Base-by-base conservation (phyloP, 495 filamentous ascomycete genomes). In the Clavariopsis aquatica region DNA sequence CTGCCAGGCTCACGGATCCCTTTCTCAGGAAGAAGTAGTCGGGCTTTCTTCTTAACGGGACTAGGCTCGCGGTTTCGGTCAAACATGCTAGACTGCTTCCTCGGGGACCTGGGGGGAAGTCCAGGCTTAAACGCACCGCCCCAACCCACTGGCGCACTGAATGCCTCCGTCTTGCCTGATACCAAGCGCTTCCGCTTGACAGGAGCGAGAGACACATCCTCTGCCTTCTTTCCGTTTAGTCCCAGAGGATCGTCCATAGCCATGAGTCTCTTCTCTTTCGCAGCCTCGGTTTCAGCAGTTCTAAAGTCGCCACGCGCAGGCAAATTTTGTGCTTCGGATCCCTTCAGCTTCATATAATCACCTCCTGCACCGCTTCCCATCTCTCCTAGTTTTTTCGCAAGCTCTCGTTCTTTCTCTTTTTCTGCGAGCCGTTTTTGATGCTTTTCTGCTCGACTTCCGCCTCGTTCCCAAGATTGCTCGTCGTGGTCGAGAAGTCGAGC, bases 321-420 rank as follows among this genome's bases (percentile, higher is more conserved):
- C 1, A 64, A 36, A 46, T 64, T 65, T 1, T 29, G 36, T 12
- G 28, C 47, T 13, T 41, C 54, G 5, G 43, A 47, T 9, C 41
- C 54, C 24, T 69, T 69, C 9, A 54, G 12, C 38, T 52, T 68
- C 76, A 94, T 84, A 77, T 96, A 96, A 56, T 94, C 89, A 46
- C 83, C 85, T 2, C 90, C 92, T 0, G 89, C 81, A 13, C 87
- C 87, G 53, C 81, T 84, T 0, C 88, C 88, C 1, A 81, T 79
- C 4, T 80, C 79, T 20, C 80, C 81, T 8, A 98, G 81, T 62
- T 83, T 86, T 68, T 84, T 83, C 24, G 87, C 87, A 52, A 98
- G 85, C 49, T 96, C 89, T 8, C 86, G 81, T 74, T 98, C 94
- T 62, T 86, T 88, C 71, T 96, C 86, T 56, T 87, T 82, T 22